Evolutionary conservation across 2,329 filamentous ascomycete species (phyloP).

Genomic region (Cladosporium colombiae): DNA sequence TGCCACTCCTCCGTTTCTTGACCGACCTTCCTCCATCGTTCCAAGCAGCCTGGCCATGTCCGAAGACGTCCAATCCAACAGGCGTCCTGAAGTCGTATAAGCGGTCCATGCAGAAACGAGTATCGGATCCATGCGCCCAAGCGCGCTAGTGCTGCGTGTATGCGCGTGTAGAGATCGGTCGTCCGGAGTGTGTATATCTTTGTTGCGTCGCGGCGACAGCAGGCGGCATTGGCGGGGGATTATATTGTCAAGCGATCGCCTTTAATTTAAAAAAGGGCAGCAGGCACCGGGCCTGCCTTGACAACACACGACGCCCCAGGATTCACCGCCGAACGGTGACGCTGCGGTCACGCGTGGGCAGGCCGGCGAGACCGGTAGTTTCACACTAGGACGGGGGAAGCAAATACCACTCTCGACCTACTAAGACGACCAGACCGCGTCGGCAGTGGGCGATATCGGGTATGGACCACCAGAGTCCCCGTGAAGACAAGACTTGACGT

Average conservation of each 20-base stretch:
- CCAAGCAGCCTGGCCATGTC: conserved; percentile 8
- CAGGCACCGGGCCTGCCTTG: neutral
- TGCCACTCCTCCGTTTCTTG: conserved; percentile 22
- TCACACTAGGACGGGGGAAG: conserved; percentile 14
- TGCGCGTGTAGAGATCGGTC: neutral
- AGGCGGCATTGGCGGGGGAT: neutral
- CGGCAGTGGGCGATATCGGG: conserved; percentile 16
- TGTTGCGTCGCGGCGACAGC: neutral
- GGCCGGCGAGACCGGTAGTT: neutral
- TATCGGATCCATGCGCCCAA: conserved; percentile 11
- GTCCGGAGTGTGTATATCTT: neutral
- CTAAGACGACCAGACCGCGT: conserved; percentile 9
- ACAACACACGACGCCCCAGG: conserved; percentile 6
- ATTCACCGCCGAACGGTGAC: conserved; percentile 15
- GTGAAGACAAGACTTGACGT: conserved; percentile 11
- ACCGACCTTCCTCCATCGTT: conserved; percentile 15
- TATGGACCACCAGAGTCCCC: neutral
- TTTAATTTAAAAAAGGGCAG: neutral
- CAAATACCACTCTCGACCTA: conserved; percentile 11
- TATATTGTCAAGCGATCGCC: neutral
- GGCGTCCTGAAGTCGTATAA: conserved; percentile 19
- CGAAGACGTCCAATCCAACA: conserved; percentile 15
- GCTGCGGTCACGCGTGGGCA: conserved; percentile 13
- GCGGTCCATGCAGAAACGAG: conserved; percentile 23
- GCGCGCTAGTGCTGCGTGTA: conserved; percentile 4